These are phyloP conservation scores for Leonotis leonurus DNA, from an alignment of 257 asterid genomes.

Conservation along the genomic window DNA sequence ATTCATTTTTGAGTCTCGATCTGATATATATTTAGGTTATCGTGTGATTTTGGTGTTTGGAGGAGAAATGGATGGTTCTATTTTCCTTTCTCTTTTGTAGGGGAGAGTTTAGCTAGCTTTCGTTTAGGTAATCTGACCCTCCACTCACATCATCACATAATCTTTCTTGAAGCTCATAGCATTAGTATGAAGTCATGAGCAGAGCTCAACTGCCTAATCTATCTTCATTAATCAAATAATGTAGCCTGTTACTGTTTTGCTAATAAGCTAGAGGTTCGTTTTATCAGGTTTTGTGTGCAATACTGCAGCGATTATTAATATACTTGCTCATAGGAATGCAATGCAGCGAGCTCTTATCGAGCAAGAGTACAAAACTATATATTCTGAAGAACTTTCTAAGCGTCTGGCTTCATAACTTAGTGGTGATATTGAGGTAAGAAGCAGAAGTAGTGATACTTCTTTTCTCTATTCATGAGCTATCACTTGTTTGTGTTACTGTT, in stretches of 20 bases:
- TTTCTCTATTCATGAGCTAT: too few species aligned
- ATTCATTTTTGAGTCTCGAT: not conserved
- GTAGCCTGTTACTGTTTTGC: not conserved
- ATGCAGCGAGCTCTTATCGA: conserved; percentile 77
- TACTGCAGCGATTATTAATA: conserved; percentile 58
- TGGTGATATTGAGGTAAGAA: conserved; percentile 64
- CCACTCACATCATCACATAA: not conserved
- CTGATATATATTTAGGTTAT: not conserved
- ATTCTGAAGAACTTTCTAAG: conserved; percentile 59
- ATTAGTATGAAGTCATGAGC: not conserved
- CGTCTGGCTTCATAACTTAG: conserved; percentile 78
- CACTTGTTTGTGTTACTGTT: too few species aligned
- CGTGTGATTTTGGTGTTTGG: too few species aligned
- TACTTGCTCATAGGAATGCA: conserved; percentile 85
- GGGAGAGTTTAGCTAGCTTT: too few species aligned
- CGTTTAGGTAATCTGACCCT: too few species aligned
- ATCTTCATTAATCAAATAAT: not conserved
- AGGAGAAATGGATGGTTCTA: not conserved
- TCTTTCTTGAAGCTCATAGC: not conserved
- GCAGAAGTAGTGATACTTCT: not conserved
- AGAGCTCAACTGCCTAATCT: not conserved
- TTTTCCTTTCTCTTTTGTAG: not conserved
- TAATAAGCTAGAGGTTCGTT: too few species aligned
- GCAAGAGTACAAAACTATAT: conserved; percentile 66
- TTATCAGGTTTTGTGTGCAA: conserved; percentile 99